Conservation (phyloP, 768 basidiomycete genomes). For the Auricularia heimuer region DNA sequence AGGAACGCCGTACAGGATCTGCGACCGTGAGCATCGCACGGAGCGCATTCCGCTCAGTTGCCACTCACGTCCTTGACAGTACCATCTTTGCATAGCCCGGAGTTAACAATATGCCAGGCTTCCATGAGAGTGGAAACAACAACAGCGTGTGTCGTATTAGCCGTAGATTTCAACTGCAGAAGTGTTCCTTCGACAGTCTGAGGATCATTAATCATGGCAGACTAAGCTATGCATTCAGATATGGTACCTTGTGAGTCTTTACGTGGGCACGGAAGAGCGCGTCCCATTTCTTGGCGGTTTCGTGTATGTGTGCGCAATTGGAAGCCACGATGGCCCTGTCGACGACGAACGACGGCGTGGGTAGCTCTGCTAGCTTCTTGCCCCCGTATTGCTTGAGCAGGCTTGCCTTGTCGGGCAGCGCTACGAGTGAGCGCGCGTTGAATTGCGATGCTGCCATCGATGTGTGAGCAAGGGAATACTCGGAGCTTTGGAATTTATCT, state of each 20-base stretch:
- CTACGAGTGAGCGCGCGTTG: neutral
- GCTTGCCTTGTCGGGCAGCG: neutral
- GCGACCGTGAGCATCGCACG: constrained; percentile 1
- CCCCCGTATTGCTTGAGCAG: constrained; percentile 50
- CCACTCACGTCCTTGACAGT: constrained; percentile 65
- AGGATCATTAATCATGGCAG: neutral
- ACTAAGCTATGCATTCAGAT: neutral
- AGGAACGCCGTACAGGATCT: constrained; percentile 81
- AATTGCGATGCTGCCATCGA: neutral
- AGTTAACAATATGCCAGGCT: constrained; percentile 61
- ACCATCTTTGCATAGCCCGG: constrained; percentile 59
- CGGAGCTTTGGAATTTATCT: neutral
- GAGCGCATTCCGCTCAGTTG: neutral
- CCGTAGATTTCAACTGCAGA: constrained; percentile 52
- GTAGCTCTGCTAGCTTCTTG: constrained; percentile 41
- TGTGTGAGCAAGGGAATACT: neutral
- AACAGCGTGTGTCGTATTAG: constrained; percentile 47
- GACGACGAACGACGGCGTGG: constrained; percentile 72
- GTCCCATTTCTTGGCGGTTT: constrained; percentile 53
- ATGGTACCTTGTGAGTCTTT: constrained; percentile 67
- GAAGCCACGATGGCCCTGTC: constrained; percentile 61
- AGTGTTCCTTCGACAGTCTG: constrained; percentile 69
- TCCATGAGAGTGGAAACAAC: constrained; percentile 80
- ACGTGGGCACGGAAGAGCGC: constrained; percentile 73
- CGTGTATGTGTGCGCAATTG: constrained; percentile 69